Base-by-base conservation (phyloP, 23 red algal species). In the Gracilaria domingensis region DNA sequence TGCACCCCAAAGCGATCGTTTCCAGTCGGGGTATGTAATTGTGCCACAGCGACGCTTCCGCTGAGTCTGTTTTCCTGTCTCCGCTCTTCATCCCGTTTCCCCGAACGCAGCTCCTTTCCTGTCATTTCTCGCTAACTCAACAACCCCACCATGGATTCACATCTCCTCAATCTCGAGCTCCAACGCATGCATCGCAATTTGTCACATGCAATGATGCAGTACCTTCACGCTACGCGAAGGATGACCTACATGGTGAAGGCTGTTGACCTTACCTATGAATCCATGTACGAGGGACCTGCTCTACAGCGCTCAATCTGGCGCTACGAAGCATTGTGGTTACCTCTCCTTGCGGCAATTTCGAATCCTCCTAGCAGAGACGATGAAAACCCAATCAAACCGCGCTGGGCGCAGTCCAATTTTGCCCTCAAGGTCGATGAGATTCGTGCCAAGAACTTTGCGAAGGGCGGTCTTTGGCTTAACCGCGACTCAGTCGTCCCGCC, bases 321-420 rank as follows among this genome's bases (percentile, higher is more conserved):
- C 9, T 94, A 94, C 83, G 92, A 94, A 57, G 83, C 92, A 21
- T 40, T 94, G 13, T 94, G 92, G 92, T 40, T 88, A 20, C 92
- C 92, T 26, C 77, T 94, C 4, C 82, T 94, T 3, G 74, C 84
- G 4, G 92, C 92, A n/a, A 39, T 94, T 34, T 70, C 84, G 12
- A 56, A 82, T 21, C 82, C 67, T 9, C 82, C 92, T 4, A 29
- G 70, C 9, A 39, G 51, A 16, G 60, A 76, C 26, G 40, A 74
- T 37, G 40, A 56, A 30, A 39, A 80, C 47, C 54, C 70, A 14
- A 74, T 62, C 36, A 51, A 82, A 37, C 87, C 39, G 20, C 56
- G 65, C 11, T 90, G 87, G 87, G n/a, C 40, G 34, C 71, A 79
- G 17, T 48, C 54, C 61, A 74, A n/a, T 14, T 81, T 94, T 53